phyloP scores from a whole-genome alignment of 2,329 filamentous ascomycete species.

The Chaetomiaceae sp. region DNA sequence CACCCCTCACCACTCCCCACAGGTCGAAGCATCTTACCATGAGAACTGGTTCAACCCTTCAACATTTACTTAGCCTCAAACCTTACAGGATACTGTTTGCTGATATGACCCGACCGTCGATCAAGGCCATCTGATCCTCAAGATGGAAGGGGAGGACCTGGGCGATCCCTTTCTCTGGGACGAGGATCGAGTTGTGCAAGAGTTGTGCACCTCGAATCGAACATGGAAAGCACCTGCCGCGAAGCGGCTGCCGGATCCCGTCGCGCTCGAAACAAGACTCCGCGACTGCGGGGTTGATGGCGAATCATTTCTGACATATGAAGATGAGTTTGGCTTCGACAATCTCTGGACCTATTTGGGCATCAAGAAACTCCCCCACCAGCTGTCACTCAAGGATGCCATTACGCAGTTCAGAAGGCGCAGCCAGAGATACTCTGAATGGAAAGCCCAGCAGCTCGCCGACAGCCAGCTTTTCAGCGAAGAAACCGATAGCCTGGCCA shows the following conservation, averaged over 20 bases:
- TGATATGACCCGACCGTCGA: not conserved
- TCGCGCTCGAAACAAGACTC: conserved; percentile 49
- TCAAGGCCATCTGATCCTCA: not conserved
- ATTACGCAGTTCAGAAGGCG: conserved; percentile 50
- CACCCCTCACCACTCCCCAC: too few species aligned
- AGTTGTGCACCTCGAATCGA: conserved; percentile 54
- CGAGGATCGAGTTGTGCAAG: conserved; percentile 59
- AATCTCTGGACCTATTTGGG: conserved; percentile 51
- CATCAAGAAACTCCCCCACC: conserved; percentile 54
- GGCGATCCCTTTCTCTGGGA: conserved; percentile 73
- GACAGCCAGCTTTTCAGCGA: not conserved
- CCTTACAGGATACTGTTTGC: not conserved
- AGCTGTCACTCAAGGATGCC: conserved; percentile 51
- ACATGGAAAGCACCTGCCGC: conserved; percentile 41
- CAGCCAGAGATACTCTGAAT: conserved; percentile 45
- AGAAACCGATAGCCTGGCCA: conserved; percentile 14
- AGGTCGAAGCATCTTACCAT: too few species aligned
- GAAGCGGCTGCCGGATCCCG: conserved; percentile 46
- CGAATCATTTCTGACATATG: conserved; percentile 53
- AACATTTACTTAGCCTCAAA: too few species aligned
- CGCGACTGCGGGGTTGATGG: conserved; percentile 62
- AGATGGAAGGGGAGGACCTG: conserved; percentile 30
- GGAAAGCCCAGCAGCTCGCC: conserved; percentile 25
- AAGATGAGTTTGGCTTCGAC: conserved; percentile 42
- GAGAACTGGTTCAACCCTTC: too few species aligned